Evolutionary conservation across 2,329 filamentous ascomycete genomes (phyloP).

Genomic region (Claviceps maximensis): DNA sequence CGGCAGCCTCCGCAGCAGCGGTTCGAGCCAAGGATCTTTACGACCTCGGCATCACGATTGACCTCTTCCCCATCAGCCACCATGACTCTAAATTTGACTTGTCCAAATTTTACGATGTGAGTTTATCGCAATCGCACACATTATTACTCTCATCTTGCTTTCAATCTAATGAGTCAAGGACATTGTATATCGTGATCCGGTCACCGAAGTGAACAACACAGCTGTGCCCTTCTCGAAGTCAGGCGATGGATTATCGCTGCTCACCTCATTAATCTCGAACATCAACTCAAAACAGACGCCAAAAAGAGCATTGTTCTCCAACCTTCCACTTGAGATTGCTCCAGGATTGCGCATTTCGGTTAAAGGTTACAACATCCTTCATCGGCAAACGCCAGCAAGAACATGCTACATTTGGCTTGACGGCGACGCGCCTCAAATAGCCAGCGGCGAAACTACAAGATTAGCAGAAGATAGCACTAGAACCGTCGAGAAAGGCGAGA

Average conservation of each 20-base stretch:
- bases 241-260: constrained; percentile 62
- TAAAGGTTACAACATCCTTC: constrained; percentile 83
- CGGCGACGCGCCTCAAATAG: constrained; percentile 76
- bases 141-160: too few relatives aligned
- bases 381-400: constrained; percentile 66
- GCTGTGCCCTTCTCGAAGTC: constrained; percentile 51
- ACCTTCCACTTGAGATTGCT: constrained; percentile 75
- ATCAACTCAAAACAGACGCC: constrained; percentile 84
- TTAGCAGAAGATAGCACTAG: constrained; percentile 67
- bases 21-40: constrained; percentile 90
- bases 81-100: constrained; percentile 61
- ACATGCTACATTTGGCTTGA: constrained; percentile 81
- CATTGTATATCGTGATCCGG: constrained; percentile 73
- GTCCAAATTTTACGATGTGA: constrained; percentile 80
- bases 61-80: constrained; percentile 79
- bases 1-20: constrained; percentile 59
- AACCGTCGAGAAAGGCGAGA: constrained; percentile 65
- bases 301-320: constrained; percentile 75
- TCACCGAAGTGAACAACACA: constrained; percentile 46
- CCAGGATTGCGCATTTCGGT: constrained; percentile 77
- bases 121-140: constrained; percentile 9
- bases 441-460: constrained; percentile 56
- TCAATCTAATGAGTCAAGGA: constrained; percentile 38
- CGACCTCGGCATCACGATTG: constrained; percentile 81
- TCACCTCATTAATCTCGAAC: constrained; percentile 70